These are phyloP conservation scores for Populus davidiana DNA, from an alignment of 345 rosid genomes.

Conservation along the genomic window DNA sequence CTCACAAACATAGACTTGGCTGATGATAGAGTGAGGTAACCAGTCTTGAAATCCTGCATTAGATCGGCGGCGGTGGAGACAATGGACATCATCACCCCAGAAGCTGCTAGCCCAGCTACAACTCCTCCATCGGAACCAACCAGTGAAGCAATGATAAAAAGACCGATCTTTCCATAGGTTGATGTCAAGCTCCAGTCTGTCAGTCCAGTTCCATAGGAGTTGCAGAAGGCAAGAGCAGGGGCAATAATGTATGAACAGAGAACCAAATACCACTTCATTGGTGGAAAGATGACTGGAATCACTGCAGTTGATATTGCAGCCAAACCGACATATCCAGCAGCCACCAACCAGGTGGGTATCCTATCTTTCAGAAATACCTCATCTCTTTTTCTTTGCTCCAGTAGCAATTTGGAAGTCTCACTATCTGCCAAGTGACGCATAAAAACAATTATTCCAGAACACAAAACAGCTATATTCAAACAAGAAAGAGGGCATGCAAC, in stretches of 20 bases:
- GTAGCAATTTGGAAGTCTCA: constrained; percentile 44
- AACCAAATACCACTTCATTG: constrained; percentile 85
- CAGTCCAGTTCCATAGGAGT: constrained; percentile 84
- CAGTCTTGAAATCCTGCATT: constrained; percentile 95
- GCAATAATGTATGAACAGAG: constrained; percentile 75
- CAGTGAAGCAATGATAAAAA: constrained; percentile 74
- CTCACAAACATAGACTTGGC: constrained; percentile 92
- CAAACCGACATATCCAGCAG: constrained; percentile 79
- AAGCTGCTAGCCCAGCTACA: constrained; percentile 83
- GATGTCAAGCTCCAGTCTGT: constrained; percentile 81
- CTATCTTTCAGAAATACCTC: constrained; percentile 69
- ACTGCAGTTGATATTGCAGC: constrained; percentile 80
- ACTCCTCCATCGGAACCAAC: constrained; percentile 84
- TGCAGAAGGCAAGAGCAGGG: constrained; percentile 91
- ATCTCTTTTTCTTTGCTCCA: constrained; percentile 63
- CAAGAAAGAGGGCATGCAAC: background rate
- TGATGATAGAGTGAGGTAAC: constrained; percentile 80
- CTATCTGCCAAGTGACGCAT: constrained; percentile 34
- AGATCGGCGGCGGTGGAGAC: constrained; percentile 95
- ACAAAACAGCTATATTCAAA: constrained; percentile 5
- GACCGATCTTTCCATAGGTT: constrained; percentile 90
- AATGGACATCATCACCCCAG: constrained; percentile 88
- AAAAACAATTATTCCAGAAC: constrained; percentile 5
- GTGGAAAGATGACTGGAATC: constrained; percentile 72
- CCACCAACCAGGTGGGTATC: constrained; percentile 73